A percentile compares a stretch with the other conserved stretches of the same genome.
These are phyloP conservation scores for Ascocoryne sarcoides DNA, from an alignment of 2,329 filamentous ascomycete genomes.

Conservation along the genomic window DNA sequence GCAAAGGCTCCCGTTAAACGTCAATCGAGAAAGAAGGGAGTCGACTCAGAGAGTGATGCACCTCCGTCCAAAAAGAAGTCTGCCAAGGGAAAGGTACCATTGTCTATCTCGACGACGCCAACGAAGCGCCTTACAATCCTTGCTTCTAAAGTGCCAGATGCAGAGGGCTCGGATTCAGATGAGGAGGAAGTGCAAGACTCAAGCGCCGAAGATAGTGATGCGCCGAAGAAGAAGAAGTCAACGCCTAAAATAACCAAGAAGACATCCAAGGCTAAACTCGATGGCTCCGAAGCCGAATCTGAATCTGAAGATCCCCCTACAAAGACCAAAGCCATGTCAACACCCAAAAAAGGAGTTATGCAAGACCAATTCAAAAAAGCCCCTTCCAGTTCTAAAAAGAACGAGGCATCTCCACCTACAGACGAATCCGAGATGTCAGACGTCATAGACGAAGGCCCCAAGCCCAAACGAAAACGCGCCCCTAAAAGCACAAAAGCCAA, in stretches of 20 bases:
- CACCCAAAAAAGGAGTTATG: slow-evolving; percentile 13
- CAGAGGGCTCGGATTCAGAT: slow-evolving; percentile 2
- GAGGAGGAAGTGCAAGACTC: slow-evolving; percentile 1
- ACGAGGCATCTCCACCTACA: no score
- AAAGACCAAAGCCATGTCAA: neutral
- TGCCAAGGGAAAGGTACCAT: neutral
- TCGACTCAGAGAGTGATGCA: neutral
- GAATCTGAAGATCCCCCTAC: slow-evolving; percentile 5
- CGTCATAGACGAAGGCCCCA: slow-evolving; percentile 61
- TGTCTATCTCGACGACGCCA: neutral
- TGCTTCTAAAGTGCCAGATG: neutral
- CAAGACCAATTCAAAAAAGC: slow-evolving; percentile 13
- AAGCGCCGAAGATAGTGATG: slow-evolving; percentile 3
- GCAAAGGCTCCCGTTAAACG: neutral
- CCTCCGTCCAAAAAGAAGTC: neutral
- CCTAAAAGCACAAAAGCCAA: slow-evolving; percentile 1
- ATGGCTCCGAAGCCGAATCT: slow-evolving; percentile 4
- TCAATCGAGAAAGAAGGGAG: neutral
- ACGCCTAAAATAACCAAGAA: slow-evolving; percentile 14
- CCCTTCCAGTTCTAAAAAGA: no score
- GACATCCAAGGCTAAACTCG: neutral
- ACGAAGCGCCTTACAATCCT: neutral
- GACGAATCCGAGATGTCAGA: slow-evolving; percentile 56
- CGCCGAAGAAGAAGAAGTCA: slow-evolving; percentile 5
- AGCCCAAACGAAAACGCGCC: neutral